Evolutionary conservation across 495 filamentous ascomycete genomes (phyloP).

Genomic region (Penicillium riverlandense): DNA sequence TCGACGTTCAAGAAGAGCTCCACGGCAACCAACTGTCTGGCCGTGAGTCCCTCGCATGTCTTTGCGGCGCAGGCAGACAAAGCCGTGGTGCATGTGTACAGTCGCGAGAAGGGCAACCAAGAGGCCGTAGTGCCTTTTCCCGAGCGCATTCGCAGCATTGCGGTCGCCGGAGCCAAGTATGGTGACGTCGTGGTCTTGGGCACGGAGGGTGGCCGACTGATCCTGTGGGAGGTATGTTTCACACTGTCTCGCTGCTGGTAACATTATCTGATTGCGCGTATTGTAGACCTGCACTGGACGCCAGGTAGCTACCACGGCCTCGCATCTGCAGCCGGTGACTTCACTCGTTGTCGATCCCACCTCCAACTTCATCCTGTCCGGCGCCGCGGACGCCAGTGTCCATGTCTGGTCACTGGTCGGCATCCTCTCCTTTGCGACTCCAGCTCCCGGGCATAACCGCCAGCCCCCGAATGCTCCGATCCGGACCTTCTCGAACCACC

Average conservation of each 20-base stretch:
- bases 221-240: conserved; percentile 79
- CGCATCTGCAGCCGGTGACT: conserved; percentile 81
- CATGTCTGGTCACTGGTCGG: conserved; percentile 80
- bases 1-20: conserved; percentile 90
- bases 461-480: conserved; percentile 45
- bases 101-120: conserved; percentile 70
- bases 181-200: conserved; percentile 71
- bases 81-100: conserved; percentile 87
- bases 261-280: neutral
- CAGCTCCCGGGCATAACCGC: conserved; percentile 24
- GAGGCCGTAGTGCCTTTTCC: conserved; percentile 81
- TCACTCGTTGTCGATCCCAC: conserved; percentile 64
- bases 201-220: conserved; percentile 77
- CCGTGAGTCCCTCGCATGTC: conserved; percentile 73
- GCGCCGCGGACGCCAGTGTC: conserved; percentile 80
- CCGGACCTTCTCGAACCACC: conserved; percentile 69
- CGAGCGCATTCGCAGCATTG: conserved; percentile 72
- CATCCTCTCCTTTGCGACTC: conserved; percentile 59
- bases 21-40: conserved; percentile 67
- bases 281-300: conserved; percentile 74
- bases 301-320: conserved; percentile 76
- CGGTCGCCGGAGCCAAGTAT: conserved; percentile 49
- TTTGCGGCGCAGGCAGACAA: conserved; percentile 89
- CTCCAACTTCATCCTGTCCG: conserved; percentile 75
- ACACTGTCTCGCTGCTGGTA: no score